Evolutionary conservation across 179 eudicot genomes (phyloP).

Genomic region (Silene coronaria): DNA sequence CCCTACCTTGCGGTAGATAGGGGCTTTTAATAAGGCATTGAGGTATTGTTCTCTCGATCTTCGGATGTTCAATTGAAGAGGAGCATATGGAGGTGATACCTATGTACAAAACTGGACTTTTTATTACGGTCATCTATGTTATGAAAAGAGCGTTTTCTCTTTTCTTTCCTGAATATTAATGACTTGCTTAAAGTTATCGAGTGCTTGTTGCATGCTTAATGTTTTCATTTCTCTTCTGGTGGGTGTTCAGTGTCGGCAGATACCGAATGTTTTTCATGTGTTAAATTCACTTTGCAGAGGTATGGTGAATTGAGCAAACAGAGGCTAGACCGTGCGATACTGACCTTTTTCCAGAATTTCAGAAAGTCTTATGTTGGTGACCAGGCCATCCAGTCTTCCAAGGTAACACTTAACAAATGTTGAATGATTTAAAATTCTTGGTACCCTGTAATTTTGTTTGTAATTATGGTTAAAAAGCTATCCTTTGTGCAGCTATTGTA

Average conservation of each 20-base stretch:
- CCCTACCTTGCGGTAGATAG: background rate
- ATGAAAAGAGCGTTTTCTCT: background rate
- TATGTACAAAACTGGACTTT: background rate
- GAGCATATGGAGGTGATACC: background rate
- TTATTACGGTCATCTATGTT: background rate
- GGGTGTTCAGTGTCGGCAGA: background rate
- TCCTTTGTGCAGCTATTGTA: conserved; percentile 75
- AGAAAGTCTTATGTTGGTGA: conserved; percentile 92
- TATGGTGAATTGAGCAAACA: conserved; percentile 83
- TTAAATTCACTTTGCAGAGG: conserved; percentile 47
- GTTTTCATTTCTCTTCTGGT: background rate
- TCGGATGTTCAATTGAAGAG: background rate
- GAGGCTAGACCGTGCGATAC: conserved; percentile 86
- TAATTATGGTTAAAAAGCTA: conserved; percentile 22
- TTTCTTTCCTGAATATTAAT: background rate
- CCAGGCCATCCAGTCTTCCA: conserved; percentile 89
- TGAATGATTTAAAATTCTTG: background rate
- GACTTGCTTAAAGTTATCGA: background rate
- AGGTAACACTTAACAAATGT: conserved; percentile 58
- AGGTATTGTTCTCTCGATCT: background rate
- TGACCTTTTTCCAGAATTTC: conserved; percentile 78
- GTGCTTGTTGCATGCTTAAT: background rate
- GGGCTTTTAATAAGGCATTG: background rate
- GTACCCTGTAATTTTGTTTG: background rate
- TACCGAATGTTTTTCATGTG: conserved; percentile 1